Evolutionary conservation across 768 basidiomycete genomes (phyloP), one percentile per base, ranked within the genome.

Genomic region (Kwoniella mangroviensis): DNA sequence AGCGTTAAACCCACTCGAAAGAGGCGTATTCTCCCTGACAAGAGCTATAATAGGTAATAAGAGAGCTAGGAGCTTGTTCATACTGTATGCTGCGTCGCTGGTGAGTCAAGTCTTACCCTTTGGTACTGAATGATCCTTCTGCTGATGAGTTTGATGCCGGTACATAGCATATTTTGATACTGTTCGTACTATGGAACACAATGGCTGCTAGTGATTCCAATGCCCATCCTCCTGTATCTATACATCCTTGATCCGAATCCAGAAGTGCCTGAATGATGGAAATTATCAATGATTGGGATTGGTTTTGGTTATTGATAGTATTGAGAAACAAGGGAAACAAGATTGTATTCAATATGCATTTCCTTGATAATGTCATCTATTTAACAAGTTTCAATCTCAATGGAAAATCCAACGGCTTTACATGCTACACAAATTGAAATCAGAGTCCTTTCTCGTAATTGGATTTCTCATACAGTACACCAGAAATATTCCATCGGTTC

Each of bases 1-100:
- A 75, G 91, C 90, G 28, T 86, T 98, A 53, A 96, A 98, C 79
- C 92, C 93, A 1, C 86, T 97, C 11, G 97, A 99, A 83, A 88
- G 94, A 22, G 90, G 90, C 19, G 90, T 97, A 1, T 89, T 98
- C 63, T 86, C 88, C 24, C 85, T 98, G 17, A 96, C 97, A 0
- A 89, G 91, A 60, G 87, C 89, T 12, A 90, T 98, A 63, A 88
- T 98, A 28, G 92, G 93, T 52, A 94, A 93, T 79, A 90, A 94
- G 34, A 88, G 93, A 17, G 90, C 94, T n/a, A 86, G 97, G 76
- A 91, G 90, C 21, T 88, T 92, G 53, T 98, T 98, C 81, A 89
- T 98, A 69, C 85, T 90, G 60, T 99, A 99, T 83, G 91, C 96
- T 3, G 78, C 71, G 4, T 71, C 73, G 21, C 51, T 81, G 69